Percentiles rank a stretch among this genome's conserved stretches.
Conservation (phyloP, 169 alveolate genomes). For the Cryptosporidium ubiquitum region DNA sequence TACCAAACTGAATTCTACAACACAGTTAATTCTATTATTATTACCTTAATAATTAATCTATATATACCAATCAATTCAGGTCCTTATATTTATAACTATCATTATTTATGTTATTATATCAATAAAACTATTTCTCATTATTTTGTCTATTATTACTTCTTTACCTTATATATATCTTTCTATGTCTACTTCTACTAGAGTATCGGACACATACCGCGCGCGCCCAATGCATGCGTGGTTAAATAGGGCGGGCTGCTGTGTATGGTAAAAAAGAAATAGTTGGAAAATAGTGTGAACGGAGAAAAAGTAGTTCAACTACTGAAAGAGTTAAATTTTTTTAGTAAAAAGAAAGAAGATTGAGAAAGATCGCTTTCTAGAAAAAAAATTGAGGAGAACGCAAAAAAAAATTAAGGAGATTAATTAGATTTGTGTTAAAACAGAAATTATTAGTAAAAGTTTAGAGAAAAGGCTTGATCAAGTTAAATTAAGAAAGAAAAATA, state of each 20-base stretch:
- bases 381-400: no score
- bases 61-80: no score
- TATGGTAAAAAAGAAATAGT: not conserved
- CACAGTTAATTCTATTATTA: no score
- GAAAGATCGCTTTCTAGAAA: no score
- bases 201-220: not conserved
- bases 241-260: constrained; percentile 3
- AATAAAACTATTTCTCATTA: not conserved
- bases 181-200: not conserved
- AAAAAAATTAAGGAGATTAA: no score
- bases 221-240: constrained; percentile 10
- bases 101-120: not conserved
- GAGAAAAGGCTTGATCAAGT: not conserved
- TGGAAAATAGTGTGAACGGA: not conserved
- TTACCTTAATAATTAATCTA: no score
- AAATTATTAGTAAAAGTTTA: no score
- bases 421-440: no score
- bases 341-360: not conserved
- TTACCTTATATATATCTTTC: not conserved
- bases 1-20: not conserved
- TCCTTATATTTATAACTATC: no score
- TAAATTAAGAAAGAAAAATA: not conserved
- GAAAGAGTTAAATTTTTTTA: no score
- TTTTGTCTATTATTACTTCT: not conserved
- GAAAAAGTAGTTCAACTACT: not conserved